Evolutionary conservation across 129 eudicot genomes (phyloP).

Genomic region (Tagetes erecta): DNA sequence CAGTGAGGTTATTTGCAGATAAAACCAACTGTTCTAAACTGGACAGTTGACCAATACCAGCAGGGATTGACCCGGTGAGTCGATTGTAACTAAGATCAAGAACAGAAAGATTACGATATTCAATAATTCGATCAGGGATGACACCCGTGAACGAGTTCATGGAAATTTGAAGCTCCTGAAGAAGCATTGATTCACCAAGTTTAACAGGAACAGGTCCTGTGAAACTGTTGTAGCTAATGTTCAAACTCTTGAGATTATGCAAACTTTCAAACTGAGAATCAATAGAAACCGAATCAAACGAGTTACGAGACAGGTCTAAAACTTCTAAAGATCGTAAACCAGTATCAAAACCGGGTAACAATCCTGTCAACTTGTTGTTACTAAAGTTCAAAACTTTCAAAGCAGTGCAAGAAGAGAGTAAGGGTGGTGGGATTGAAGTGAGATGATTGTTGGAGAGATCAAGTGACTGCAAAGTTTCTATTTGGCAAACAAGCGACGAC

Average conservation of each 20-base stretch:
- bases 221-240: slow-evolving; percentile 46
- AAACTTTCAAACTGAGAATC: slow-evolving; percentile 47
- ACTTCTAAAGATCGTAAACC: slow-evolving; percentile 49
- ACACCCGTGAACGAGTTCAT: slow-evolving; percentile 33
- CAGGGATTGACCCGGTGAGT: slow-evolving; percentile 54
- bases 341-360: slow-evolving; percentile 49
- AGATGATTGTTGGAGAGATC: slow-evolving; percentile 63
- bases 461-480: slow-evolving; percentile 48
- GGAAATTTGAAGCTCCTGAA: slow-evolving; percentile 63
- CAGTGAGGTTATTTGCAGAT: slow-evolving; percentile 54
- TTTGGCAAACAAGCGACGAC: slow-evolving; percentile 52
- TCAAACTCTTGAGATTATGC: slow-evolving; percentile 47
- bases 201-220: slow-evolving; percentile 47
- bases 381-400: slow-evolving; percentile 64
- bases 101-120: slow-evolving; percentile 44
- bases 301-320: slow-evolving; percentile 63
- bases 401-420: slow-evolving; percentile 49
- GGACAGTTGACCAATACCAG: slow-evolving; percentile 36
- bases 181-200: slow-evolving; percentile 35
- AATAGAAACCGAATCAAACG: slow-evolving; percentile 28
- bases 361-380: slow-evolving; percentile 40
- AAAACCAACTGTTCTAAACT: slow-evolving; percentile 50
- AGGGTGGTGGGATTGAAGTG: slow-evolving; percentile 40
- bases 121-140: slow-evolving; percentile 47
- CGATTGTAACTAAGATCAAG: slow-evolving; percentile 57